Evolutionary conservation across 2,329 filamentous ascomycete species (phyloP), one percentile per base, ranked within the genome.

Genomic region (Clonostachys solani): DNA sequence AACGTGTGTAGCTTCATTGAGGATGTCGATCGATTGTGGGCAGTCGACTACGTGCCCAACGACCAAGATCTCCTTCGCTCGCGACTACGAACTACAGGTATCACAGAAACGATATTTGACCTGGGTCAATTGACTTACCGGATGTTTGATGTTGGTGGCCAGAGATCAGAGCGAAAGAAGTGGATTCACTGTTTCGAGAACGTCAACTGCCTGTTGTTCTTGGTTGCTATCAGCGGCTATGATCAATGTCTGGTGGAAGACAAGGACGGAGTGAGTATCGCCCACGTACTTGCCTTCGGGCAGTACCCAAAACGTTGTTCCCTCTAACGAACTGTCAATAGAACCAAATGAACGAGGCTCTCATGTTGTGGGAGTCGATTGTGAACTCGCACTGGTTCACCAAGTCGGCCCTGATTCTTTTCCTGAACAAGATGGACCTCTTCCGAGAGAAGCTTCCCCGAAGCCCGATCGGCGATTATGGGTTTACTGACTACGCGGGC

Each of bases 141-240:
- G 59, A 96, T 97, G 91, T 95, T 95, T 67, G 91, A 96, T 60
- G 91, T 95, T 42, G 91, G 91, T 64, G 91, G 91, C 49, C 91
- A 96, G 65, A 79, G 91, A 58, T 95, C 91, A 29, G 91, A 96
- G 69, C 86, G 91, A 52, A 95, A 95, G 79, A 96, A 96, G 75
- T 96, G 91, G 91, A 95, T 96, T 53, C 91, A 96, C 66, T 94
- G 91, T 63, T 96, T 96, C 63, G 91, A 96, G 65, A 94, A 94
- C 54, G 91, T 96, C 52, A 91, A 94, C 61, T 92, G 89, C 56
- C 77, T 97, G 46, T 75, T 97, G 38, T 97, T 97, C 71, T 80
- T 97, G 55, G 92, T 96, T 45, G 92, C 92, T 43, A 92, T 97
- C 57, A 96, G 91, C 54, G 92, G 92, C 50, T 97, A 96, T 66